Evolutionary conservation across 2,329 filamentous ascomycete species (phyloP).

Genomic region (Diaporthe sp.): DNA sequence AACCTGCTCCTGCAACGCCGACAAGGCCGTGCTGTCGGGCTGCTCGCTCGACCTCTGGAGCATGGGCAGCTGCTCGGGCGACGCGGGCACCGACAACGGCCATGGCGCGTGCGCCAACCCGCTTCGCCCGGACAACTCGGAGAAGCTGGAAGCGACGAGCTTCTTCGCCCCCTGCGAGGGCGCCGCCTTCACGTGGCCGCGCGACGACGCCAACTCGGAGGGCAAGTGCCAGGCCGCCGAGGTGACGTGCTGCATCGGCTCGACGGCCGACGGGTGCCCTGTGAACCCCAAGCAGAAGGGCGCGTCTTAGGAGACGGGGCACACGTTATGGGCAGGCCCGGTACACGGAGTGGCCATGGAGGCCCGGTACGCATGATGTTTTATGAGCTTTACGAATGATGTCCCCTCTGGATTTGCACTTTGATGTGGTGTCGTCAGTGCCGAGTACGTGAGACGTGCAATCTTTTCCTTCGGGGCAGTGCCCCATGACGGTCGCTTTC

Average conservation of each 20-base stretch:
- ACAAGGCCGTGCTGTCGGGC: slow-evolving; percentile 34
- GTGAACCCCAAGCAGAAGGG: slow-evolving; percentile 28
- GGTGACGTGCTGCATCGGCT: slow-evolving; percentile 39
- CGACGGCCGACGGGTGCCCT: slow-evolving; percentile 31
- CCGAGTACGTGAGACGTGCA: neutral
- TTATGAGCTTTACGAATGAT: neutral
- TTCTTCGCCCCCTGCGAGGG: slow-evolving; percentile 38
- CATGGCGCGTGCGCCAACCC: slow-evolving; percentile 38
- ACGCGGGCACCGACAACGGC: slow-evolving; percentile 13
- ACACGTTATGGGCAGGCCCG: neutral
- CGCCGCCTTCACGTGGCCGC: slow-evolving; percentile 38
- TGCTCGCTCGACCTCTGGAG: slow-evolving; percentile 38
- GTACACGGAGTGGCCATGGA: neutral
- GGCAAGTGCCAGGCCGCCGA: slow-evolving; percentile 26
- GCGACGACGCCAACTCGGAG: slow-evolving; percentile 36
- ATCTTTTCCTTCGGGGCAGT: neutral
- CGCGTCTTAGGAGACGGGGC: neutral
- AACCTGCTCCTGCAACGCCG: slow-evolving; percentile 38
- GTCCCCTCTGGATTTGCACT: neutral
- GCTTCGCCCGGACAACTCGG: slow-evolving; percentile 19
- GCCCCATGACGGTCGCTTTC: slow-evolving; percentile 23
- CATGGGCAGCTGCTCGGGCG: slow-evolving; percentile 14
- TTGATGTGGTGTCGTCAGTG: neutral
- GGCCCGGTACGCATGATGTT: neutral
- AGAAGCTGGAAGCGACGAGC: slow-evolving; percentile 1